Evolutionary conservation across 176 grass and related monocot species (phyloP).

Genomic region (Coix lacrymajobi): DNA sequence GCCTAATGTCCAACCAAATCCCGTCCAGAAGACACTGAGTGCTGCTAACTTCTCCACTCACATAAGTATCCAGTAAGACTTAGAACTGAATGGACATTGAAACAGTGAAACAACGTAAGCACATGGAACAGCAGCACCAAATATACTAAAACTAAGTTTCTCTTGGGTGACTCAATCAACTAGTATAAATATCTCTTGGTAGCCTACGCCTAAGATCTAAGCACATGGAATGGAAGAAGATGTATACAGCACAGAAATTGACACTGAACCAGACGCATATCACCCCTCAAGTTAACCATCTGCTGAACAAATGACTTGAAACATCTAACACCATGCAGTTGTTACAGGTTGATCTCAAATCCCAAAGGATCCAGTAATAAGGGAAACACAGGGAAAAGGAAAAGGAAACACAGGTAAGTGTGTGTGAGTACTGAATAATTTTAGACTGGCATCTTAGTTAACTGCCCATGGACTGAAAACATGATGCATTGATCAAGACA

Average conservation of each 20-base stretch:
- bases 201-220: background rate
- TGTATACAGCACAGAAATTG: background rate
- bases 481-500: background rate
- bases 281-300: background rate
- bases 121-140: background rate
- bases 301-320: background rate
- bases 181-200: background rate
- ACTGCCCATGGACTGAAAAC: background rate
- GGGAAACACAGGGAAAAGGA: no score
- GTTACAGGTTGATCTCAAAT: background rate
- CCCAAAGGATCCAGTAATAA: no score
- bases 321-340: background rate
- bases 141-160: background rate
- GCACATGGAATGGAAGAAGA: background rate
- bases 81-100: background rate
- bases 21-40: background rate
- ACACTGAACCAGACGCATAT: background rate
- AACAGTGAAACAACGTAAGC: background rate
- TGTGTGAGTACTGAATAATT: background rate
- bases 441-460: background rate
- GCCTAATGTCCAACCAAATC: background rate
- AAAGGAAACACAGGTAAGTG: no score
- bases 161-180: background rate
- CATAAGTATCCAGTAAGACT: background rate
- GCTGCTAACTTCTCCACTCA: background rate